Percentiles rank a stretch among this genome's conserved stretches.
These are phyloP conservation scores for Pseudogymnoascus sp. DNA, from an alignment of 2,329 filamentous ascomycete species.

Conservation along the genomic window DNA sequence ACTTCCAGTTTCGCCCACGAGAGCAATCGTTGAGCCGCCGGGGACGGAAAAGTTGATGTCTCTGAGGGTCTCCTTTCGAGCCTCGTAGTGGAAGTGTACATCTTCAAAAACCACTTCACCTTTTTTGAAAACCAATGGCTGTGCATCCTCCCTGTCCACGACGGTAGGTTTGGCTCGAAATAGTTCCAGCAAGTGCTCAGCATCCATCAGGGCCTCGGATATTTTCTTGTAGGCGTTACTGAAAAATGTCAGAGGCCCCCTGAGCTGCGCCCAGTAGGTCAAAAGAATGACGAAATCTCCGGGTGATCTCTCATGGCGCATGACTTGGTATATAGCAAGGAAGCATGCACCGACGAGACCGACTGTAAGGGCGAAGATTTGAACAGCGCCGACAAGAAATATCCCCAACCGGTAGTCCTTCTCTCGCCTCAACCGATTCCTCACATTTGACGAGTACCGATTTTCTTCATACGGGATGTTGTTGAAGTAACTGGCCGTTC, in stretches of 20 bases:
- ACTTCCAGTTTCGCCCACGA: slow-evolving; percentile 55
- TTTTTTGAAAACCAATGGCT: slow-evolving; percentile 35
- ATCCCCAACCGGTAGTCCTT: slow-evolving; percentile 29
- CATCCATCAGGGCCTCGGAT: slow-evolving; percentile 52
- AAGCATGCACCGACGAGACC: slow-evolving; percentile 43
- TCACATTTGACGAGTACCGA: slow-evolving; percentile 26
- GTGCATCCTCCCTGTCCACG: slow-evolving; percentile 39
- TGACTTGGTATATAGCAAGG: slow-evolving; percentile 47
- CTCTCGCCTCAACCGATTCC: slow-evolving; percentile 32
- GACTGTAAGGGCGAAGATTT: slow-evolving; percentile 41
- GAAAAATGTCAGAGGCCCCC: slow-evolving; percentile 42
- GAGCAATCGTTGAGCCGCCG: slow-evolving; percentile 49
- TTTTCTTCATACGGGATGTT: slow-evolving; percentile 1
- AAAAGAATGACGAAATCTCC: slow-evolving; percentile 59
- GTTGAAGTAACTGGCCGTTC: slow-evolving; percentile 27
- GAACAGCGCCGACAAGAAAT: slow-evolving; percentile 32
- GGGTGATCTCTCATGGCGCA: slow-evolving; percentile 40
- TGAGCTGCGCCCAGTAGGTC: slow-evolving; percentile 53
- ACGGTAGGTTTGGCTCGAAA: slow-evolving; percentile 52
- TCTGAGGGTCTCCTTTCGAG: slow-evolving; percentile 43
- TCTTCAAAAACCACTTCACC: slow-evolving; percentile 48
- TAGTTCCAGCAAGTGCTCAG: slow-evolving; percentile 52
- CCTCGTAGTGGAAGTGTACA: slow-evolving; percentile 50
- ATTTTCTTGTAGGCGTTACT: slow-evolving; percentile 42
- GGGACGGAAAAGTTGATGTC: slow-evolving; percentile 42